Percentiles rank a stretch among this genome's conserved stretches.
Evolutionary conservation across 345 rosid species (phyloP).

Genomic region (Cardiospermum halicacabum): DNA sequence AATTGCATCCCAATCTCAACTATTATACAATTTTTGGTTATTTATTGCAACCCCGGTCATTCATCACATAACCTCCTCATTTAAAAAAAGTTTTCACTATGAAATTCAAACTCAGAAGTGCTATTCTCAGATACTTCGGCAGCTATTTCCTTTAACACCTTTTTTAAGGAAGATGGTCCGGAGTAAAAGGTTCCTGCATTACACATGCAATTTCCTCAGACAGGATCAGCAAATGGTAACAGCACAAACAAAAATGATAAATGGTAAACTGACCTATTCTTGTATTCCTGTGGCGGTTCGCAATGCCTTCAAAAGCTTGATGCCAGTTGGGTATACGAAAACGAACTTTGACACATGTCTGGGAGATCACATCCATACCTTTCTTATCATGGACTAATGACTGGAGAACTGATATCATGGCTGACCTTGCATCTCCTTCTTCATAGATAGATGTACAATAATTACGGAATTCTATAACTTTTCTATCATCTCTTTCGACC

Average conservation of each 20-base stretch:
- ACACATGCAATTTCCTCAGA: no score
- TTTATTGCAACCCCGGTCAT: no score
- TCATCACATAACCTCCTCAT: no score
- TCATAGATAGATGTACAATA: constrained; percentile 85
- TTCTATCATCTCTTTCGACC: constrained; percentile 61
- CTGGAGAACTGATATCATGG: constrained; percentile 75
- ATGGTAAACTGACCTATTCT: no score
- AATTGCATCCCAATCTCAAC: no score
- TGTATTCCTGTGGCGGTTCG: constrained; percentile 39
- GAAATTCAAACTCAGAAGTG: no score
- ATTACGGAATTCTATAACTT: constrained; percentile 71
- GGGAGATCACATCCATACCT: constrained; percentile 77
- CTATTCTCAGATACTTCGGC: no score
- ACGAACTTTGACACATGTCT: constrained; percentile 71
- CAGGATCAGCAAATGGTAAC: constrained; percentile 31
- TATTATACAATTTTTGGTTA: no score
- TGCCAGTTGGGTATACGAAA: constrained; percentile 82
- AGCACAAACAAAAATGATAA: background rate
- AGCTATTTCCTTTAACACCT: no score
- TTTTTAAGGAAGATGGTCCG: no score
- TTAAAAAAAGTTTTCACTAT: no score
- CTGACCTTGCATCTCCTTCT: constrained; percentile 80
- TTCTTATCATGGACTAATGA: constrained; percentile 68
- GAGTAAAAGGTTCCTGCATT: no score
- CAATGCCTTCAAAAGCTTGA: constrained; percentile 64